These are phyloP conservation scores for Backusella tarrabulga DNA, from an alignment of 192 early-diverging fungal genomes.

Conservation along the genomic window DNA sequence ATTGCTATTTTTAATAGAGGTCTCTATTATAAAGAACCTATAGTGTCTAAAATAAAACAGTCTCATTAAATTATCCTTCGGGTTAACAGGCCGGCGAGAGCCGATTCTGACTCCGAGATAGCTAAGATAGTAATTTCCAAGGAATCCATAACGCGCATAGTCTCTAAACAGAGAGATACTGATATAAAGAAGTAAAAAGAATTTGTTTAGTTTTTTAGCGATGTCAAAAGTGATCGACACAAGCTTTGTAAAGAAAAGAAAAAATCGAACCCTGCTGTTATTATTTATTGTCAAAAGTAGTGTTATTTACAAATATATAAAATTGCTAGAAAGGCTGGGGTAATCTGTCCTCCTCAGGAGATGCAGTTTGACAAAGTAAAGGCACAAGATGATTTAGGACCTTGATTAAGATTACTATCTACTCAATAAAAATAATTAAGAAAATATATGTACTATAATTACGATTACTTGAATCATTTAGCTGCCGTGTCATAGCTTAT, in stretches of 20 bases:
- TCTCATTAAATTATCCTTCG: constrained; percentile 28
- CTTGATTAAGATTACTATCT: not conserved
- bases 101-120: constrained; percentile 37
- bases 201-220: not conserved
- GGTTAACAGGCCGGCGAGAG: constrained; percentile 34
- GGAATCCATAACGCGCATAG: constrained; percentile 5
- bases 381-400: not conserved
- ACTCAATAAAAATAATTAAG: not conserved
- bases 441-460: not conserved
- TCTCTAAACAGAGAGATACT: not conserved
- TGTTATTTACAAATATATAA: not conserved
- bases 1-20: not conserved
- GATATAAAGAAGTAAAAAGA: not conserved
- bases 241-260: not conserved
- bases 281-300: not conserved
- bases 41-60: not conserved
- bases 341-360: not conserved
- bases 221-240: not conserved
- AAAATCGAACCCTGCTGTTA: not conserved
- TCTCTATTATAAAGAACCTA: not conserved
- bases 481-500: not conserved
- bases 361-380: not conserved
- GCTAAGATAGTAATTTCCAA: constrained; percentile 24
- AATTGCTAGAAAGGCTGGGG: not conserved
- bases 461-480: not conserved